These are phyloP conservation scores for Quambalaria eucalypti DNA, from an alignment of 1,284 basidiomycete species.

Conservation along the genomic window DNA sequence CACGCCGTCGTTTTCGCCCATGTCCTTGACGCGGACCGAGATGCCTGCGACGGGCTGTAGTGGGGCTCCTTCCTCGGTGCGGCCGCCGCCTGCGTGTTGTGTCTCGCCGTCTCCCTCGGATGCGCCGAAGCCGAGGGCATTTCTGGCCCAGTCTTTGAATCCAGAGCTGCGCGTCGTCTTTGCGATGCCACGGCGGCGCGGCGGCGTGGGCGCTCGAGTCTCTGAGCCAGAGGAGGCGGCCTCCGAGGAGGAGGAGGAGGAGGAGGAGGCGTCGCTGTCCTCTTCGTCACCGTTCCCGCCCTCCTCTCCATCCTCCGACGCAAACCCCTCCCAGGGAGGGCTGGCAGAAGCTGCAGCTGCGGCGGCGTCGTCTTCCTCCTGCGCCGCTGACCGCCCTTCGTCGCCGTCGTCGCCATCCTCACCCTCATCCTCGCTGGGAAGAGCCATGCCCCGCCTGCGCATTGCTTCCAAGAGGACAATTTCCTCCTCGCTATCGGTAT, in stretches of 20 bases:
- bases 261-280: conserved; percentile 6
- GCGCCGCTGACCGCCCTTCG: neutral
- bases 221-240: conserved; percentile 3
- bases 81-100: conserved; percentile 15
- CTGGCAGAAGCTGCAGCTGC: neutral
- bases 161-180: conserved; percentile 23
- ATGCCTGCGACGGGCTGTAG: conserved; percentile 38
- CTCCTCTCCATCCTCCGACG: conserved; percentile 5
- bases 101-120: conserved; percentile 8
- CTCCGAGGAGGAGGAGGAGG: neutral
- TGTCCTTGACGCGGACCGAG: conserved; percentile 32
- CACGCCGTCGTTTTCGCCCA: conserved; percentile 38
- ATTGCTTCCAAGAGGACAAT: neutral
- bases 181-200: conserved; percentile 23
- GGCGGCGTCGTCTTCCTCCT: conserved; percentile 1
- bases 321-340: neutral
- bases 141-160: conserved; percentile 44
- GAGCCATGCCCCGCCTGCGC: neutral
- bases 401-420: neutral
- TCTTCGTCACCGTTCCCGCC: conserved; percentile 13
- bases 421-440: neutral
- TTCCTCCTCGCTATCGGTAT: neutral
- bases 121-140: conserved; percentile 25
- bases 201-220: conserved; percentile 4
- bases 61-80: conserved; percentile 9